Evolutionary conservation across 1,284 basidiomycete genomes (phyloP).

Genomic region (Mycena citricolor): DNA sequence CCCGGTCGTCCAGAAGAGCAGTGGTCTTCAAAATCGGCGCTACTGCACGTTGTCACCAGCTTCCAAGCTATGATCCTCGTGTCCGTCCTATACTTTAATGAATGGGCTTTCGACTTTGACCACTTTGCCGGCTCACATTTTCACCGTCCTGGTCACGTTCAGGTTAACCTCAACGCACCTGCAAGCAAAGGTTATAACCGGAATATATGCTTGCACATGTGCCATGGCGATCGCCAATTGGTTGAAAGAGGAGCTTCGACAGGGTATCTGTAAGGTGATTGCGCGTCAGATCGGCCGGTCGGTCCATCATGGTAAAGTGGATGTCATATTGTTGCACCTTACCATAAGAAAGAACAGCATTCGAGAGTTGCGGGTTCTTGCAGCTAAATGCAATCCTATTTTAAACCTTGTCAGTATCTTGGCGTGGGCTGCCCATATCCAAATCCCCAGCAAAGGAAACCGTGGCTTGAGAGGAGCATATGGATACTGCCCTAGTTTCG

Average conservation of each 20-base stretch:
- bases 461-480: constrained; percentile 9
- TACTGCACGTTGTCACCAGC: no score
- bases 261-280: constrained; percentile 48
- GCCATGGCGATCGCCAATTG: constrained; percentile 53
- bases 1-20: constrained; percentile 51
- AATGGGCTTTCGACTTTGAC: no score
- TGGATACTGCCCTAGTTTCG: no score
- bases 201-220: constrained; percentile 41
- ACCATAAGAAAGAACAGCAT: constrained; percentile 41
- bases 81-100: no score
- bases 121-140: no score
- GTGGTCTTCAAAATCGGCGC: no score
- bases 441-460: constrained; percentile 26
- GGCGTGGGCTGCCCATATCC: constrained; percentile 38
- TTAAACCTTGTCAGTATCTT: constrained; percentile 33
- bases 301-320: constrained; percentile 30
- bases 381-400: constrained; percentile 4
- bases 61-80: no score
- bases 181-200: constrained; percentile 47
- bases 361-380: constrained; percentile 26
- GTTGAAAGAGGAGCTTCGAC: constrained; percentile 42
- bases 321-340: constrained; percentile 51
- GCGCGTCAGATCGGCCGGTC: not conserved
- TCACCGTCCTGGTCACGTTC: constrained; percentile 47
- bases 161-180: constrained; percentile 35